These are phyloP conservation scores for Stemphylium vesicarium DNA, from an alignment of 2,329 filamentous ascomycete genomes.

Conservation along the genomic window DNA sequence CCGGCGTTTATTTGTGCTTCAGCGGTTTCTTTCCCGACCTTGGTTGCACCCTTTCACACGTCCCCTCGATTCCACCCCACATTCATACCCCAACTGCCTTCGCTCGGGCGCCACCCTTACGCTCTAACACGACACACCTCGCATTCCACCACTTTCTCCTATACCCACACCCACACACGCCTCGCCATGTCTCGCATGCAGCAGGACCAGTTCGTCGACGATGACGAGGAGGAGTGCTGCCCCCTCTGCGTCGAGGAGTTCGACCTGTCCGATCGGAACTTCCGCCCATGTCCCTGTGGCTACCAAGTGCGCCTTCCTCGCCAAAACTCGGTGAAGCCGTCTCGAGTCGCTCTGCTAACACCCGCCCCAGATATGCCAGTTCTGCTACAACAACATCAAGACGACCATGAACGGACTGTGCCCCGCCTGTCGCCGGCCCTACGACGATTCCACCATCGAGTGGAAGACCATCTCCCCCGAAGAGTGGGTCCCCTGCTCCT, in stretches of 20 bases:
- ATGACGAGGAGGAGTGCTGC: constrained; percentile 66
- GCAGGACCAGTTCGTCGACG: constrained; percentile 62
- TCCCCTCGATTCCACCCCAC: constrained; percentile 8
- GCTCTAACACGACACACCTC: constrained; percentile 6
- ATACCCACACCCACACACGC: not conserved
- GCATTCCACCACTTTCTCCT: not conserved
- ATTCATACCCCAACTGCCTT: constrained; percentile 17
- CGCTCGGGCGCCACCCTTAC: constrained; percentile 36
- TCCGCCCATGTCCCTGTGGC: constrained; percentile 94
- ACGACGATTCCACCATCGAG: constrained; percentile 96
- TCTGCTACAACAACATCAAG: constrained; percentile 99
- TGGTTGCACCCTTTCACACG: constrained; percentile 2
- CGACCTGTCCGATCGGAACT: constrained; percentile 96
- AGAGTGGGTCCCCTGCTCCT: constrained; percentile 70
- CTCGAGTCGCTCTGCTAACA: constrained; percentile 31
- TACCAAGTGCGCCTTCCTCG: constrained; percentile 77
- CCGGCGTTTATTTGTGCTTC: constrained; percentile 40
- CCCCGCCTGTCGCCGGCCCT: constrained; percentile 93
- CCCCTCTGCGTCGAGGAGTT: constrained; percentile 99
- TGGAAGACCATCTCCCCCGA: constrained; percentile 95
- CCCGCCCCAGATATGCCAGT: constrained; percentile 80
- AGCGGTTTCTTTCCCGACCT: constrained; percentile 24
- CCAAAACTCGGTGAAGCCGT: constrained; percentile 24
- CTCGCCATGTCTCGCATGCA: constrained; percentile 56
- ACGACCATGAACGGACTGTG: constrained; percentile 97